Conservation (phyloP, 495 filamentous ascomycete species). For the Pyrenula aspistea region DNA sequence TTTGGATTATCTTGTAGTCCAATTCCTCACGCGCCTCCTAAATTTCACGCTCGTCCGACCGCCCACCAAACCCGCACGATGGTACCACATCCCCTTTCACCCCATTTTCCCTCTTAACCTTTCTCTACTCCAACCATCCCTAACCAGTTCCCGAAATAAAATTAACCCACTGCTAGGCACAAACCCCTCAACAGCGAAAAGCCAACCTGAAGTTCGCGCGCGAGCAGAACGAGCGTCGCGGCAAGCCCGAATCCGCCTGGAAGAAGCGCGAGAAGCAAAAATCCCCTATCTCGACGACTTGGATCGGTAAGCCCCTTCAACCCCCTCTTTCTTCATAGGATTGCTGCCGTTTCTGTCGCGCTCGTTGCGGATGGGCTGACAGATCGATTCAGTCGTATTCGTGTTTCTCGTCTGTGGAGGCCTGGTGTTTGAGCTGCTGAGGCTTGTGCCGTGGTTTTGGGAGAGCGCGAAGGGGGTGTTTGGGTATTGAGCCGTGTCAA, state of each 20-base stretch:
- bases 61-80: neutral
- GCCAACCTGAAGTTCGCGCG: conserved; percentile 79
- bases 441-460: conserved; percentile 52
- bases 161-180: conserved; percentile 48
- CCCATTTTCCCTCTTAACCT: neutral
- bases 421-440: conserved; percentile 68
- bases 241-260: conserved; percentile 58
- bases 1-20: neutral
- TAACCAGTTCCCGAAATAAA: no score
- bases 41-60: neutral
- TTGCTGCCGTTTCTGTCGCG: neutral
- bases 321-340: neutral
- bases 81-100: neutral
- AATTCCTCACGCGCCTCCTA: neutral
- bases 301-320: conserved; percentile 59
- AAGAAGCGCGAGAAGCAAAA: conserved; percentile 62
- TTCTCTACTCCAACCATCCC: neutral
- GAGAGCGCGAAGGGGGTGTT: conserved; percentile 16
- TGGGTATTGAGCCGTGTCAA: no score
- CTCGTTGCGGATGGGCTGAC: neutral
- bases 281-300: conserved; percentile 65
- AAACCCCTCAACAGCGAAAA: conserved; percentile 87
- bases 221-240: conserved; percentile 65
- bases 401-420: conserved; percentile 79
- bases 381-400: conserved; percentile 44